phyloP scores from a whole-genome alignment of 805 yeast genomes.

The Teunomyces cretensis region DNA sequence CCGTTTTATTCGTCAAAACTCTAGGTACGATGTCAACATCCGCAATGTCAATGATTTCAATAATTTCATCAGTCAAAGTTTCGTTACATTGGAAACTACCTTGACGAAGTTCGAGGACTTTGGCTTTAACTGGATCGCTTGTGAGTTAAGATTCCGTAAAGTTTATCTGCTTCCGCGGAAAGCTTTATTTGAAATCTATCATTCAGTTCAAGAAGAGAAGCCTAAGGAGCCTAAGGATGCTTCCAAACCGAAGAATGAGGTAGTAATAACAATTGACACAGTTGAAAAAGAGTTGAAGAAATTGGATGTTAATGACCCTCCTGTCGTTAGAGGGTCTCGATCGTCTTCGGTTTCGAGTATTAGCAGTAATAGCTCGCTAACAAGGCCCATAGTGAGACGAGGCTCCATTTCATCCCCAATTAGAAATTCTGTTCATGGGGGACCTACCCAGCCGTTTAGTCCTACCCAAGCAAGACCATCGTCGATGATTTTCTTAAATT shows the following conservation, averaged over 20 bases:
- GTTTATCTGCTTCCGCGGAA: constrained; percentile 28
- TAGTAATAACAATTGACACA: constrained; percentile 3
- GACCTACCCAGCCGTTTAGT: constrained; percentile 3
- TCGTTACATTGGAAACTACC: constrained; percentile 27
- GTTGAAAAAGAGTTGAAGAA: constrained; percentile 14
- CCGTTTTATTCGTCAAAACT: constrained; percentile 43
- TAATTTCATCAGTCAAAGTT: constrained; percentile 43
- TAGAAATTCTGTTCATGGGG: constrained; percentile 12
- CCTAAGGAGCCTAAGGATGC: background rate
- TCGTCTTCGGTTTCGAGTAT: constrained; percentile 30
- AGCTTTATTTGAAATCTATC: constrained; percentile 18
- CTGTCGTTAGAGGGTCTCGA: constrained; percentile 18
- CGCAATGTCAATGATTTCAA: constrained; percentile 39
- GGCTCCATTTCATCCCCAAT: constrained; percentile 18
- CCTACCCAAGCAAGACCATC: constrained; percentile 19
- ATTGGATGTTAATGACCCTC: constrained; percentile 14
- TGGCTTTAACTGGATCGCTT: constrained; percentile 40
- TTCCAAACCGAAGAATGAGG: background rate
- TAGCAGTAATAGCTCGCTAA: constrained; percentile 13
- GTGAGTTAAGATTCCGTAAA: constrained; percentile 44
- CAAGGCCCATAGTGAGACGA: constrained; percentile 14
- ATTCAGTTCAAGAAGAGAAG: constrained; percentile 3
- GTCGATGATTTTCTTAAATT: constrained; percentile 25
- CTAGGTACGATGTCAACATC: constrained; percentile 31
- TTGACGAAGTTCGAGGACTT: constrained; percentile 35